These are phyloP conservation scores for Eurotiales sp. DNA, from an alignment of 2,329 filamentous ascomycete genomes.

Conservation along the genomic window DNA sequence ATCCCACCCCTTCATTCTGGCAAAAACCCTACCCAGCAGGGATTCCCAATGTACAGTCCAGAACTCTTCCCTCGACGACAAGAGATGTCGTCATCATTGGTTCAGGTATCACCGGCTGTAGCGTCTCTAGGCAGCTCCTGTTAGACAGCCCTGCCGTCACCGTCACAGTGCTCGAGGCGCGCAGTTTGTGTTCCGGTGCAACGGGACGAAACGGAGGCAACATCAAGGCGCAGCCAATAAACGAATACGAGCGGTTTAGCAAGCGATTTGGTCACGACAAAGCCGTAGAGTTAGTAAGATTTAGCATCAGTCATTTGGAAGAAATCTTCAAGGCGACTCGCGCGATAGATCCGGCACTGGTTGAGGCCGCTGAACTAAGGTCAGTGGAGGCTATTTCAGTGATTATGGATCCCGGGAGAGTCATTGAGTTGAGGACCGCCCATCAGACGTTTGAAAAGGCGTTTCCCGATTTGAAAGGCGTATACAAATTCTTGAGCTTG, in stretches of 20 bases:
- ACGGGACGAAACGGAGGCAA: constrained; percentile 26
- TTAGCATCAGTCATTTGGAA: neutral
- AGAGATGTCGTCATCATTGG: constrained; percentile 25
- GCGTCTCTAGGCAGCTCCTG: constrained; percentile 22
- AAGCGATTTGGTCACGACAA: neutral
- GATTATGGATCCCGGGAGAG: no score
- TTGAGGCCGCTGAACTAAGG: no score
- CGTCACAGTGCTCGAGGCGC: constrained; percentile 24
- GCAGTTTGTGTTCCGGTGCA: constrained; percentile 22
- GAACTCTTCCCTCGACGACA: constrained; percentile 16
- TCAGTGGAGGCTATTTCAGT: no score
- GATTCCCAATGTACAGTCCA: constrained; percentile 17
- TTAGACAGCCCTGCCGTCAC: constrained; percentile 14
- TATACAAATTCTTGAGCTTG: no score
- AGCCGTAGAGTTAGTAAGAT: neutral
- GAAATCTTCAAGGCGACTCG: no score
- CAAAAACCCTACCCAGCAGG: constrained; percentile 21
- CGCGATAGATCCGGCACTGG: no score
- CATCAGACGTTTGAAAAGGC: no score
- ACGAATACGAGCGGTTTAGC: neutral
- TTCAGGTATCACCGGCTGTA: constrained; percentile 25
- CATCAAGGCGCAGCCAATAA: constrained; percentile 11
- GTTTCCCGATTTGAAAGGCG: no score
- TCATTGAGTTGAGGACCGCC: no score
- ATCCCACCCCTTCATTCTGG: constrained; percentile 15